A percentile compares a stretch with the other conserved stretches of the same genome.
Evolutionary conservation across 2,329 filamentous ascomycete species (phyloP).

Genomic region (Alternaria sp.): DNA sequence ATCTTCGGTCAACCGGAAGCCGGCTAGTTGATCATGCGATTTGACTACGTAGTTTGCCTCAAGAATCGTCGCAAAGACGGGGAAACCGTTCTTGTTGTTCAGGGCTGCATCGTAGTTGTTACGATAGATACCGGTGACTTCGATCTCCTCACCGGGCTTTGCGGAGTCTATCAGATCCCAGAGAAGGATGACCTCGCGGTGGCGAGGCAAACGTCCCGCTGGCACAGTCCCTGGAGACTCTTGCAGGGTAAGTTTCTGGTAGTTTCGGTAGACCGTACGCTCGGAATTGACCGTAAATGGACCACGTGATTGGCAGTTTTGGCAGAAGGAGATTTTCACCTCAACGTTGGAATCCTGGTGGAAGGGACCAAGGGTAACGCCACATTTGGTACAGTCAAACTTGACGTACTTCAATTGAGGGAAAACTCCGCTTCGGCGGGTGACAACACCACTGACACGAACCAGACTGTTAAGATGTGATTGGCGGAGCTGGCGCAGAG

Average conservation of each 20-base stretch:
- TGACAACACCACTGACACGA: slow-evolving; percentile 93
- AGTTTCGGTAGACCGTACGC: slow-evolving; percentile 98
- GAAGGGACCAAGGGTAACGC: slow-evolving; percentile 90
- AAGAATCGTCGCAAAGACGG: slow-evolving; percentile 95
- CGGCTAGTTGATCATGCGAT: slow-evolving; percentile 94
- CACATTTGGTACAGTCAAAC: slow-evolving; percentile 95
- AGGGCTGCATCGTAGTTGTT: slow-evolving; percentile 98
- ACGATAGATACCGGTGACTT: slow-evolving; percentile 94
- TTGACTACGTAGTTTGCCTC: slow-evolving; percentile 98
- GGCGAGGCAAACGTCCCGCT: slow-evolving; percentile 89
- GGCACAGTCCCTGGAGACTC: slow-evolving; percentile 97
- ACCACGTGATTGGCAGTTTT: slow-evolving; percentile 93
- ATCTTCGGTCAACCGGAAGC: slow-evolving; percentile 92
- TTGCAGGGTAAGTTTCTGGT: slow-evolving; percentile 96
- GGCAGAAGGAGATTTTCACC: slow-evolving; percentile 95
- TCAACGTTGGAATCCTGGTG: slow-evolving; percentile 97
- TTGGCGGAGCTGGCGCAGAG: slow-evolving; percentile 91
- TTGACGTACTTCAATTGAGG: slow-evolving; percentile 98
- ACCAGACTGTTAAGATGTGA: slow-evolving; percentile 96
- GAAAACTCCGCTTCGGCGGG: slow-evolving; percentile 91
- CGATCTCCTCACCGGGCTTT: slow-evolving; percentile 97
- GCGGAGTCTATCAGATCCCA: slow-evolving; percentile 97
- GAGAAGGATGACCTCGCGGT: slow-evolving; percentile 91
- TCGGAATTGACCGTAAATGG: slow-evolving; percentile 97
- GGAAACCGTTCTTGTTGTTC: slow-evolving; percentile 98